Evolutionary conservation across 306 rosid species (phyloP).

Genomic region (Notholithocarpus densiflorus): DNA sequence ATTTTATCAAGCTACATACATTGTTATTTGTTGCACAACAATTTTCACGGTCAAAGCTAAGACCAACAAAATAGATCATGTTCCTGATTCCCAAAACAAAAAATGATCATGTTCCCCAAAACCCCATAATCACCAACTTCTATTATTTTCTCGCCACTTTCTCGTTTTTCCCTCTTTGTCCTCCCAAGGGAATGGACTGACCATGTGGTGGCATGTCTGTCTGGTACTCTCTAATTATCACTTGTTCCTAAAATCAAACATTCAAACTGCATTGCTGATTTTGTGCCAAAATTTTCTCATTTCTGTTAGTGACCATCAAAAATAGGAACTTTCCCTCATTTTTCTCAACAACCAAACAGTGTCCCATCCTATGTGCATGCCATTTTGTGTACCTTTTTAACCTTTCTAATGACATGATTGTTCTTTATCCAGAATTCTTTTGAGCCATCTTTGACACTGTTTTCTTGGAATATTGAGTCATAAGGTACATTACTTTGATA

Average conservation of each 20-base stretch:
- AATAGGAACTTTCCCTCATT: not conserved
- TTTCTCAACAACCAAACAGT: not conserved
- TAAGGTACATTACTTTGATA: not conserved
- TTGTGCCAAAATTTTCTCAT: not conserved
- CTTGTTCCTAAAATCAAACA: not conserved
- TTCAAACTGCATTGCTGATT: not conserved
- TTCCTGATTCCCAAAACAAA: too few relatives aligned
- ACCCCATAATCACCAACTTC: too few relatives aligned
- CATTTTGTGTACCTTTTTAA: not conserved
- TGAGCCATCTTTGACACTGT: not conserved
- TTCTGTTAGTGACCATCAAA: not conserved
- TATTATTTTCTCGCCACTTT: too few relatives aligned
- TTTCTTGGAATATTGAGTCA: not conserved
- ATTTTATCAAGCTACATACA: too few relatives aligned
- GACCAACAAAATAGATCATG: too few relatives aligned
- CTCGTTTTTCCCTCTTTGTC: too few relatives aligned
- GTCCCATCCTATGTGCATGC: not conserved
- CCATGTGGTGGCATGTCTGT: too few relatives aligned
- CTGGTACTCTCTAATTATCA: not conserved
- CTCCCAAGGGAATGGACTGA: too few relatives aligned
- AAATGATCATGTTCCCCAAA: too few relatives aligned
- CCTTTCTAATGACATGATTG: not conserved
- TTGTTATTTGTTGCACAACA: too few relatives aligned
- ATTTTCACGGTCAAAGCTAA: too few relatives aligned
- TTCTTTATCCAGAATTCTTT: not conserved